Evolutionary conservation across 2,329 filamentous ascomycete species (phyloP), one percentile per base, ranked within the genome.

Genomic region (Colletotrichum liriopes): DNA sequence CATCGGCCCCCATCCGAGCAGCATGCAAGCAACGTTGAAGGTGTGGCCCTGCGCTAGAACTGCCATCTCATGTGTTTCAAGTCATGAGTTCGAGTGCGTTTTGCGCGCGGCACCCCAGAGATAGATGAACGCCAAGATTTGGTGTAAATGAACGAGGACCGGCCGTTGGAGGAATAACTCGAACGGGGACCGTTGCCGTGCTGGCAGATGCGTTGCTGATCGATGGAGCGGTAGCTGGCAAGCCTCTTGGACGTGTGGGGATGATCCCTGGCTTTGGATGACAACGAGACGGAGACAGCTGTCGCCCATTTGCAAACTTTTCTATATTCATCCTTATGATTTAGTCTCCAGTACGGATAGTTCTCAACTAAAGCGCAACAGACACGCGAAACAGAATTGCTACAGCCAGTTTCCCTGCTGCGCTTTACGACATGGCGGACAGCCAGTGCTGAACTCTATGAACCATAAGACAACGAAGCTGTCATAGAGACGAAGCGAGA

Each of bases 141-240:
- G 20, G 20, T 54, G 20, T n/a, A 56, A 43, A 65, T 72, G 52
- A 70, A 60, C 26, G 26, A 29, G 20, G 23, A 32, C 16, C 45
- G n/a, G 39, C 47, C 14, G 60, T 72, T 72, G 65, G 70, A 72
- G 70, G 70, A 72, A 72, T 68, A 72, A 65, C 54, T 72, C 16
- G 6, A 69, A 20, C 5, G 20, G 16, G 63, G 16, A 64, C 20
- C 26, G 23, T 41, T 32, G 65, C 59, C 47, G 45, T 47, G 65
- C 39, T 61, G 55, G 14, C 20, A 69, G 32, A 63, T 9, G 32
- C 32, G 43, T 23, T 45, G 52, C 54, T 68, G 69, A 69, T 64
- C 65, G 52, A 54, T 59, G 59, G 58, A 51, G 18, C n/a, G 37
- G 51, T 37, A 23, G 7, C 26, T 49, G 11, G 47, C 47, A 51